These are phyloP conservation scores for Nematodospora valgi DNA, from an alignment of 805 yeast genomes.

Conservation along the genomic window DNA sequence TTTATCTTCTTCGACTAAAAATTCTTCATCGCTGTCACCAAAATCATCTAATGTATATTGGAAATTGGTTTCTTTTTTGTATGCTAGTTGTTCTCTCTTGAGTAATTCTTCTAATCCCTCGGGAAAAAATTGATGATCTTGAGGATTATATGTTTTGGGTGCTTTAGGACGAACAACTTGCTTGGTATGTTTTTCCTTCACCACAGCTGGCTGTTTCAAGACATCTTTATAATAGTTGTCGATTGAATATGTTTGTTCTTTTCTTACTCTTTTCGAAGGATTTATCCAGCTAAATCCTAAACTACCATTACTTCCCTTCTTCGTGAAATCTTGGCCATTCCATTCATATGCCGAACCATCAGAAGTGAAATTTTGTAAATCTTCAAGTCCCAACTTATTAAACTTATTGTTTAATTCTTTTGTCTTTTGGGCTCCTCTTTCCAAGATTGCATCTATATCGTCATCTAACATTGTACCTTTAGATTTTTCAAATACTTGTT, in stretches of 20 bases:
- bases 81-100: conserved; percentile 63
- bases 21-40: conserved; percentile 52
- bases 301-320: conserved; percentile 38
- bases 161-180: conserved; percentile 40
- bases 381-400: conserved; percentile 85
- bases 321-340: conserved; percentile 88
- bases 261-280: conserved; percentile 72
- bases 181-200: conserved; percentile 12
- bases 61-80: conserved; percentile 56
- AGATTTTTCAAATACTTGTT: conserved; percentile 66
- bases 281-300: conserved; percentile 59
- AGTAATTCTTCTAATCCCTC: conserved; percentile 49
- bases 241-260: conserved; percentile 73
- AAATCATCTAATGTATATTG: conserved; percentile 58
- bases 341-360: conserved; percentile 92
- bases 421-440: conserved; percentile 80
- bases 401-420: conserved; percentile 75
- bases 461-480: conserved; percentile 41
- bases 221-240: conserved; percentile 77
- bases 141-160: conserved; percentile 61
- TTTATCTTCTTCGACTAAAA: conserved; percentile 45
- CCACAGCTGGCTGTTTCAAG: conserved; percentile 33
- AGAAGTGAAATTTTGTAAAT: conserved; percentile 84
- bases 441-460: conserved; percentile 81
- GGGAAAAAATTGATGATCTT: conserved; percentile 74